Conservation (phyloP, 768 basidiomycete genomes). For the Lanmaoa rubissima region DNA sequence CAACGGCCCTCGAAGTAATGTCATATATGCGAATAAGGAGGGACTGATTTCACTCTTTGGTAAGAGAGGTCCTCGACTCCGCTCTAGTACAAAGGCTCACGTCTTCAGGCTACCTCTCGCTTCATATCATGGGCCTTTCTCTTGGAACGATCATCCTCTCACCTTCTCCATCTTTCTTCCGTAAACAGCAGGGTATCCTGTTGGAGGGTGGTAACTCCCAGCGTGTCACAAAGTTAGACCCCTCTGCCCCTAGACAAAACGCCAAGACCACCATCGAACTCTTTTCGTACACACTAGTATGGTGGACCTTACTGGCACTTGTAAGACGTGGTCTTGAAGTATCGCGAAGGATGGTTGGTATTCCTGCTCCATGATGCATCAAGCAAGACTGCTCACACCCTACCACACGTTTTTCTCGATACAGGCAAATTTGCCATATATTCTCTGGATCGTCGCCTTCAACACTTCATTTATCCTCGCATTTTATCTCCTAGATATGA, state of each 20-base stretch:
- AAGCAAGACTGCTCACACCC: neutral
- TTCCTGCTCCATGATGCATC: neutral
- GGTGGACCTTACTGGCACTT: constrained; percentile 64
- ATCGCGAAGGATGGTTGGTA: constrained; percentile 61
- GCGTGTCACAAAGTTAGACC: constrained; percentile 8
- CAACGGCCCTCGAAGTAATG: constrained; percentile 53
- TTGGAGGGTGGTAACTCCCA: constrained; percentile 5
- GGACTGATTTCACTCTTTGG: constrained; percentile 80
- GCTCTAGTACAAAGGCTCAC: constrained; percentile 1
- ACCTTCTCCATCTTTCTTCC: constrained; percentile 71
- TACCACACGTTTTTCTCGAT: neutral
- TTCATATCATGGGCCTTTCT: constrained; percentile 84
- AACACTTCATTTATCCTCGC: constrained; percentile 82
- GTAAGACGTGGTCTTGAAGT: constrained; percentile 40
- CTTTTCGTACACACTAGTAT: constrained; percentile 70
- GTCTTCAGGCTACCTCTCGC: constrained; percentile 75
- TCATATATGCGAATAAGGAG: constrained; percentile 88
- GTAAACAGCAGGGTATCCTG: constrained; percentile 41
- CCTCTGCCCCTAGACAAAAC: constrained; percentile 49
- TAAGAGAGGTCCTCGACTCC: constrained; percentile 24
- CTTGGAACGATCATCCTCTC: constrained; percentile 80
- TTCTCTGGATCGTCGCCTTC: constrained; percentile 86
- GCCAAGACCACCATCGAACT: constrained; percentile 77
- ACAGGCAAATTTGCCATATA: constrained; percentile 86
- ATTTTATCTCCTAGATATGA: constrained; percentile 75